Evolutionary conservation across 331 rosid genomes (phyloP).

Genomic region (Pyrus hybrid): DNA sequence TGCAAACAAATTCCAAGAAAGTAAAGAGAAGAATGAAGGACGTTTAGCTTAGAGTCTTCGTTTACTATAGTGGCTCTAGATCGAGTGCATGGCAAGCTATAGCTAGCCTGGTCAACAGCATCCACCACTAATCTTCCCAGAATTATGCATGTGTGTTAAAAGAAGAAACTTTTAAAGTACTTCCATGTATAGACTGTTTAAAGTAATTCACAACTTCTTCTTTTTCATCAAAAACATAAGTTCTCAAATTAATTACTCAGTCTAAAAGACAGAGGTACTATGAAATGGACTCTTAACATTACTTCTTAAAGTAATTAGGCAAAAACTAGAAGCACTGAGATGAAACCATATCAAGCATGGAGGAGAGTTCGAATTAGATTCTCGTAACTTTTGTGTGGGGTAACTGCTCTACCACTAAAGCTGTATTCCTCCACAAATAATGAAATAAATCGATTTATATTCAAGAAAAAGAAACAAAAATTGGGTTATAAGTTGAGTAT

Average conservation of each 20-base stretch:
- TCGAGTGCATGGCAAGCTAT: neutral
- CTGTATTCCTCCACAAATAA: neutral
- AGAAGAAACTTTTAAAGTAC: neutral
- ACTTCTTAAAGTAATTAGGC: neutral
- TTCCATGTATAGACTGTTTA: neutral
- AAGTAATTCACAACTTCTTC: neutral
- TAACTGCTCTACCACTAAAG: neutral
- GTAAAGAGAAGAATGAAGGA: neutral
- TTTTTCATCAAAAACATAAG: neutral
- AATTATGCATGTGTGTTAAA: neutral
- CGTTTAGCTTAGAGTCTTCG: neutral
- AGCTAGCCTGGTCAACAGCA: neutral
- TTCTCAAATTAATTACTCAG: neutral
- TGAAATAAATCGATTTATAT: neutral
- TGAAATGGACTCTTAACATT: neutral
- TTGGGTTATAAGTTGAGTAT: neutral
- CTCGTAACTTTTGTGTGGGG: neutral
- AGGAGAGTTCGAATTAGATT: neutral
- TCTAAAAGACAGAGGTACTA: neutral
- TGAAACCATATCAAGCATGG: neutral
- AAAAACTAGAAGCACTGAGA: neutral
- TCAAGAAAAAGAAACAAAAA: neutral
- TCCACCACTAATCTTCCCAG: neutral
- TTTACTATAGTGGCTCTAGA: neutral
- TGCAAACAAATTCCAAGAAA: conserved; percentile 58